Evolutionary conservation across 2,329 filamentous ascomycete species (phyloP), one percentile per base, ranked within the genome.

Genomic region (Pseudocercospora fuligena): DNA sequence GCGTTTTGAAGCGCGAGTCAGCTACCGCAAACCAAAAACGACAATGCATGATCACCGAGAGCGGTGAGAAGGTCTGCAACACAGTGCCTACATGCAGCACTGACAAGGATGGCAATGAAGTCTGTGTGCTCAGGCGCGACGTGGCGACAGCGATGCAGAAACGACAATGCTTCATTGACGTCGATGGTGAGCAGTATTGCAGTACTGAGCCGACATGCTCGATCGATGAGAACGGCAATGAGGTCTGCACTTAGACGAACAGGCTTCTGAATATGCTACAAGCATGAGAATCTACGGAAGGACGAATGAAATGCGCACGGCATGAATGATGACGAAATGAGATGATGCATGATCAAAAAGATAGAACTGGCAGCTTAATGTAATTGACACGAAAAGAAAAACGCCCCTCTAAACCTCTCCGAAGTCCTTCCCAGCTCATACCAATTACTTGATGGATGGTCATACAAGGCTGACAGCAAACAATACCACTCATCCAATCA

Each of bases 41-140:
- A 21, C 66, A 66, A 36, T 68, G 66, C 60, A 23, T 31, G n/a
- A 51, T 68, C 33, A 60, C 63, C 47, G 57, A 31, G 25, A 14
- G 58, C n/a, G 63, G 66, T 2, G 25, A 58, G 11, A 53, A 47
- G 21, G n/a, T 49, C 47, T 65, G 63, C 63, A 57, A n/a, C 23
- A n/a, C 21, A 7, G 43, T 25, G 14, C 56, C 64, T 5, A 46
- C 19, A 29, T 66, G 66, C 60, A 36, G 43, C 19, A 31, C 49
- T 1, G 25, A 61, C 19, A 56, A 64, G 8, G 60, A 68, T 27
- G 64, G 66, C 31, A 58, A 57, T 7, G 46, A 49, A 25, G 36
- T 56, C 23, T 68, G 66, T 23, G 57, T 64, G 8, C 33, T 60
- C 16, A 61, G 25, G 27, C 63, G 67, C 21, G 46, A 31, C 23